These are phyloP conservation scores for Diddensiella caesifluorescens DNA, from an alignment of 805 yeast species.

Conservation along the genomic window DNA sequence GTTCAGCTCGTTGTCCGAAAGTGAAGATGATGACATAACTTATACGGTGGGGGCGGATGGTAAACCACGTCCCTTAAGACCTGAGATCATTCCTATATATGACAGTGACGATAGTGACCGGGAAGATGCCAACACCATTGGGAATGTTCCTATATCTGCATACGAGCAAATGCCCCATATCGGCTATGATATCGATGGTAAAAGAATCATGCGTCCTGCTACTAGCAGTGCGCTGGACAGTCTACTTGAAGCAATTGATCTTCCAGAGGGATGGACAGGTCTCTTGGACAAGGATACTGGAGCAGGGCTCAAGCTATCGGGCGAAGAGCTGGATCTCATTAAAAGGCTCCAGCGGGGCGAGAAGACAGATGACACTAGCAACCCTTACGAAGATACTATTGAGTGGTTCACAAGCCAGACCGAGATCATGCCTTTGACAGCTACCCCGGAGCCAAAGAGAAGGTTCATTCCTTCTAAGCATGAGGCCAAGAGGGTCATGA, in stretches of 20 bases:
- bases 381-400: slow-evolving; percentile 89
- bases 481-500: slow-evolving; percentile 95
- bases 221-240: slow-evolving; percentile 91
- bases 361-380: slow-evolving; percentile 67
- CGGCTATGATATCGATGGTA: slow-evolving; percentile 96
- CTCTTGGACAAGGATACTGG: slow-evolving; percentile 88
- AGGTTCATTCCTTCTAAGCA: slow-evolving; percentile 94
- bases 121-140: slow-evolving; percentile 81
- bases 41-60: slow-evolving; percentile 58
- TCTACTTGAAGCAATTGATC: slow-evolving; percentile 80
- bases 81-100: slow-evolving; percentile 91
- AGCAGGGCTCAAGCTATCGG: slow-evolving; percentile 67
- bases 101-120: slow-evolving; percentile 89
- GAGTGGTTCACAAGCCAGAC: slow-evolving; percentile 90
- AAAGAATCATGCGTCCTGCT: slow-evolving; percentile 98
- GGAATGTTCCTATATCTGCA: slow-evolving; percentile 86
- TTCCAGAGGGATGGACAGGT: slow-evolving; percentile 99
- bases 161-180: slow-evolving; percentile 97
- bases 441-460: slow-evolving; percentile 95
- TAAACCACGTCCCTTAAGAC: slow-evolving; percentile 64
- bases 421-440: slow-evolving; percentile 87
- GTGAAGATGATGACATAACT: slow-evolving; percentile 31
- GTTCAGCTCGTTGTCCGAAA: slow-evolving; percentile 43
- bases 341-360: slow-evolving; percentile 80
- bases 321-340: slow-evolving; percentile 85